A percentile compares a stretch with the other conserved stretches of the same genome.
Evolutionary conservation across 768 basidiomycete species (phyloP).

Genomic region (Mycena maculata): DNA sequence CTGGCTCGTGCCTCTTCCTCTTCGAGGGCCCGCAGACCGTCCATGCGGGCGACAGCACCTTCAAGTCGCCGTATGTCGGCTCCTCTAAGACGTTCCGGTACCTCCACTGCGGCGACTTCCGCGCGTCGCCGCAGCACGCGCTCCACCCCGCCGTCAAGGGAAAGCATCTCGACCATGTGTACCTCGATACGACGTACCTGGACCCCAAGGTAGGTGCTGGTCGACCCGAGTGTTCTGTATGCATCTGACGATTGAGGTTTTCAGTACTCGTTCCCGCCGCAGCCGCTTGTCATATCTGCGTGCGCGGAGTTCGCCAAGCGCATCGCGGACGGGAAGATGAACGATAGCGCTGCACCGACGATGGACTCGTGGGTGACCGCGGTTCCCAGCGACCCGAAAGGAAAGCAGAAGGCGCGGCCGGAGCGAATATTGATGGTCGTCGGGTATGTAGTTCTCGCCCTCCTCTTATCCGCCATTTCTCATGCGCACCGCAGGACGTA

Average conservation of each 20-base stretch:
- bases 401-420: slow-evolving; percentile 51
- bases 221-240: too few relatives aligned
- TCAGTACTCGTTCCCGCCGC: slow-evolving; percentile 94
- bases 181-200: slow-evolving; percentile 96
- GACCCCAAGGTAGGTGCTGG: slow-evolving; percentile 72
- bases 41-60: slow-evolving; percentile 86
- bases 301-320: slow-evolving; percentile 85
- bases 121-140: slow-evolving; percentile 89
- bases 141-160: slow-evolving; percentile 86
- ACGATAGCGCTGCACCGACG: slow-evolving; percentile 45
- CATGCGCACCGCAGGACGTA: slow-evolving; percentile 73
- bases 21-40: slow-evolving; percentile 94
- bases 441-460: slow-evolving; percentile 60
- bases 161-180: slow-evolving; percentile 87
- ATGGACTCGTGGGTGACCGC: slow-evolving; percentile 65
- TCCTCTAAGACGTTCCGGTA: slow-evolving; percentile 82
- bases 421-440: slow-evolving; percentile 71
- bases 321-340: slow-evolving; percentile 58
- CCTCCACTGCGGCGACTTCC: slow-evolving; percentile 94
- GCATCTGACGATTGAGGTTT: not conserved
- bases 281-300: slow-evolving; percentile 92
- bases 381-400: slow-evolving; percentile 33
- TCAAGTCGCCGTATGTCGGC: slow-evolving; percentile 78
- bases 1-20: slow-evolving; percentile 93
- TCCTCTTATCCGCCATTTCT: slow-evolving; percentile 3